A percentile compares a stretch with the other conserved stretches of the same genome.
These are phyloP conservation scores for Agaricales sp. DNA, from an alignment of 1,284 basidiomycete genomes.

Conservation along the genomic window DNA sequence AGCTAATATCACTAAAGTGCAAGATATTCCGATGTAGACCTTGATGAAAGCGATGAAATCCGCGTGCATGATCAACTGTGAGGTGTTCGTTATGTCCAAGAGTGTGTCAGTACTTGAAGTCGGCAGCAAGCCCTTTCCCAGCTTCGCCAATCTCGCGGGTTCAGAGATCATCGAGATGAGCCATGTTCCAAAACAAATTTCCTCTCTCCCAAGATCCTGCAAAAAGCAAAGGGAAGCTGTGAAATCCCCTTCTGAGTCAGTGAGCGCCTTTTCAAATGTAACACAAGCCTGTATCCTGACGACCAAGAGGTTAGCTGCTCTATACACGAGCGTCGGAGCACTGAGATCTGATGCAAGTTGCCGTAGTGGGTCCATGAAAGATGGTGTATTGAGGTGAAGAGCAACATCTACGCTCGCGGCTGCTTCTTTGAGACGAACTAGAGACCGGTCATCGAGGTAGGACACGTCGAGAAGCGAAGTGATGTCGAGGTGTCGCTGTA, in stretches of 20 bases:
- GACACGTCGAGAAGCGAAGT: slow-evolving; percentile 40
- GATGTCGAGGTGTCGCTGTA: slow-evolving; percentile 46
- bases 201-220: slow-evolving; percentile 48
- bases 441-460: slow-evolving; percentile 42
- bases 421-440: slow-evolving; percentile 48
- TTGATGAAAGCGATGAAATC: slow-evolving; percentile 55
- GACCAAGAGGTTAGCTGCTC: slow-evolving; percentile 33
- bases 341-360: slow-evolving; percentile 29
- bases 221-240: slow-evolving; percentile 34
- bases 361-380: slow-evolving; percentile 31
- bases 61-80: slow-evolving; percentile 30
- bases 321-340: slow-evolving; percentile 28
- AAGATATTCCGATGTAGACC: slow-evolving; percentile 55
- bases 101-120: slow-evolving; percentile 24
- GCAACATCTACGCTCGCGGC: slow-evolving; percentile 54
- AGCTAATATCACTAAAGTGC: slow-evolving; percentile 63
- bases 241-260: slow-evolving; percentile 42
- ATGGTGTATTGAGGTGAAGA: slow-evolving; percentile 25
- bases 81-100: slow-evolving; percentile 20
- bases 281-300: slow-evolving; percentile 49
- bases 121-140: slow-evolving; percentile 32
- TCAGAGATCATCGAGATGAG: slow-evolving; percentile 54
- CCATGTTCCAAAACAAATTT: slow-evolving; percentile 61
- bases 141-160: slow-evolving; percentile 33
- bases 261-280: slow-evolving; percentile 46